Evolutionary conservation across 768 basidiomycete genomes (phyloP).

Genomic region (Leccinum rimulosum): DNA sequence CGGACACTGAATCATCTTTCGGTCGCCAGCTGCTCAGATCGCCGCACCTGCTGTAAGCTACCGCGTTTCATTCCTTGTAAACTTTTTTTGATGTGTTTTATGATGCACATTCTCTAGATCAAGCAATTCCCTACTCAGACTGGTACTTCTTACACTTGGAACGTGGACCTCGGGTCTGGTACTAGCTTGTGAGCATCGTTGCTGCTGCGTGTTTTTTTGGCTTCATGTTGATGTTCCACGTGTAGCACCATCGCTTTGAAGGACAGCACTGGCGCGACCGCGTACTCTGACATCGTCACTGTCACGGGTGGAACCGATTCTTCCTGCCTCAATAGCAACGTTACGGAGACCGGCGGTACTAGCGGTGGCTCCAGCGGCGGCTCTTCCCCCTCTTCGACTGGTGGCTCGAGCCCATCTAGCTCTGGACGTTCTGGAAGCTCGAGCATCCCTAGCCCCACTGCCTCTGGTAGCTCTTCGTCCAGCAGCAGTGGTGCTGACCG

Average conservation of each 20-base stretch:
- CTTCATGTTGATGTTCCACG: background rate
- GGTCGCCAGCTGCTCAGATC: conserved; percentile 48
- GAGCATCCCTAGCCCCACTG: conserved; percentile 15
- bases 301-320: conserved; percentile 37
- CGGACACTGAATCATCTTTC: background rate
- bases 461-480: conserved; percentile 26
- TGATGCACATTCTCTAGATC: conserved; percentile 38
- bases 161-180: conserved; percentile 43
- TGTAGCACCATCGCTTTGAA: conserved; percentile 54
- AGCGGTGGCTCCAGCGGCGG: background rate
- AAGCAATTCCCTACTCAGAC: conserved; percentile 48
- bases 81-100: background rate
- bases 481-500: conserved; percentile 33
- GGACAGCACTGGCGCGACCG: conserved; percentile 53
- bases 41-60: conserved; percentile 48
- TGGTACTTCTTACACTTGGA: conserved; percentile 51
- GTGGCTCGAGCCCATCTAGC: background rate
- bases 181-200: conserved; percentile 41
- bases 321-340: conserved; percentile 28
- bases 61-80: background rate
- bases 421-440: background rate
- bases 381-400: conserved; percentile 2
- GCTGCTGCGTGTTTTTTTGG: background rate
- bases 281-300: conserved; percentile 51
- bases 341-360: conserved; percentile 12